phyloP scores from a whole-genome alignment of 345 rosid genomes.

The Erysimum cheiranthoides region DNA sequence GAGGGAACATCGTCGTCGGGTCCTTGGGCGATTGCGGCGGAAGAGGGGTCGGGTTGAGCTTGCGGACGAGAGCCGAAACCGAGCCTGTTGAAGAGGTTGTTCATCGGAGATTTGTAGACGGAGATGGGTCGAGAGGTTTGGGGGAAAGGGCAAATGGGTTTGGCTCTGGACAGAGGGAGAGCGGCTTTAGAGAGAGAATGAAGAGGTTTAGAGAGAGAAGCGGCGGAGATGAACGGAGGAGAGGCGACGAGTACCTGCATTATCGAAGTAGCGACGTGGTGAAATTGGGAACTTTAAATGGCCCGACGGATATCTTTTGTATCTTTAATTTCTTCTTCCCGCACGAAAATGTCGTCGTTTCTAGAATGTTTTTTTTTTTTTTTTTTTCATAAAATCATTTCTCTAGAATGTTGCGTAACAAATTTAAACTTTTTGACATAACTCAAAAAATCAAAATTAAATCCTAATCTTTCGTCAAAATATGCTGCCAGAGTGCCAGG shows the following conservation, averaged over 20 bases:
- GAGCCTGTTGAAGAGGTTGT: conserved; percentile 42
- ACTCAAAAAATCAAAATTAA: too few relatives aligned
- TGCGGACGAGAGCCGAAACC: conserved; percentile 48
- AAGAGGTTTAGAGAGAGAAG: conserved; percentile 37
- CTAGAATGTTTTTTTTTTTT: too few relatives aligned
- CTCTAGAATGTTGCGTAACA: too few relatives aligned
- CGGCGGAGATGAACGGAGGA: conserved; percentile 58
- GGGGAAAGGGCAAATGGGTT: conserved; percentile 38
- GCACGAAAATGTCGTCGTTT: background rate
- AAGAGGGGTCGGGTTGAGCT: conserved; percentile 40
- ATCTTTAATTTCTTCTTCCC: background rate
- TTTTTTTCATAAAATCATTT: too few relatives aligned
- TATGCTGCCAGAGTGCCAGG: too few relatives aligned
- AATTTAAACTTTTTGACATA: too few relatives aligned
- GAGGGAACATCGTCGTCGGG: conserved; percentile 68
- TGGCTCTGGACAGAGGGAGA: conserved; percentile 31
- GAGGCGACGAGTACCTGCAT: conserved; percentile 78
- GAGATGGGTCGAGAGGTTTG: conserved; percentile 38
- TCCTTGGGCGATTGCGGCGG: conserved; percentile 57
- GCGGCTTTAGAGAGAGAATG: conserved; percentile 32
- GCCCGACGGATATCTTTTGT: background rate
- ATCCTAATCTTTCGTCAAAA: too few relatives aligned
- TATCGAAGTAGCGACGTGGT: conserved; percentile 55
- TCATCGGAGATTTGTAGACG: conserved; percentile 46
- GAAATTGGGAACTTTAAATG: background rate